Base-by-base conservation (phyloP, 139 green algal species). In the Nannochloris sp. region DNA sequence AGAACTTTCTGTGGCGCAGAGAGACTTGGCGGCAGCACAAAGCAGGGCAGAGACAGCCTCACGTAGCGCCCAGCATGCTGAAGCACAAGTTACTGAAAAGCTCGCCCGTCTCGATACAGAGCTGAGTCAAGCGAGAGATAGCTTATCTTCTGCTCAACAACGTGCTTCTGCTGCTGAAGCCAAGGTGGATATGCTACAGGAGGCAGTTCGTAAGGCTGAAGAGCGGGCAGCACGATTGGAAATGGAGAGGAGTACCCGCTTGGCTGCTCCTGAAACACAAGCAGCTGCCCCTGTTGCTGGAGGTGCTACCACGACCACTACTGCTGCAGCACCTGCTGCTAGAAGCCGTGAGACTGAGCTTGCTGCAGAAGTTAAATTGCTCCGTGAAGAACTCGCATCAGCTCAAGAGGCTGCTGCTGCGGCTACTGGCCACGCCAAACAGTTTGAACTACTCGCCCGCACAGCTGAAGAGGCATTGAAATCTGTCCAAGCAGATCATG, bases 361-460 rank as follows among this genome's bases (percentile, higher is more conserved):
- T 51, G 61, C 36, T 0, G 55, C 71, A 1, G 59, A 84, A 54
- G 47, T 83, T 23, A 70, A 70, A 54, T 61, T 81, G 36, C 48
- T 81, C 59, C 62, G 72, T 1, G 65, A 84, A 60, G 78, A 84
- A 69, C 65, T 84, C 32, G 61, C 59, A 3, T 61, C 59, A 14
- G 79, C 79, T 6, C 77, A 85, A 61, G 79, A 85, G 69, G 63
- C 72, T 4, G 77, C 78, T 1, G 79, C 79, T 3, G 77, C 77
- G 10, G 77, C 79, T 10, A 60, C 68, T 3, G 77, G 72, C 24
- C 77, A 84, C 42, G 62, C 71, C 34, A 74, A 72, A 54, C 79
- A 85, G 72, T 85, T 75, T 67, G 67, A 85, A 68, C 45, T 68
- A 53, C 72, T 85, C 42, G 75, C 75, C 12, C 46, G 35, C 24